Evolutionary conservation across 2,329 filamentous ascomycete species (phyloP).

Genomic region (Neonectria coccinea): DNA sequence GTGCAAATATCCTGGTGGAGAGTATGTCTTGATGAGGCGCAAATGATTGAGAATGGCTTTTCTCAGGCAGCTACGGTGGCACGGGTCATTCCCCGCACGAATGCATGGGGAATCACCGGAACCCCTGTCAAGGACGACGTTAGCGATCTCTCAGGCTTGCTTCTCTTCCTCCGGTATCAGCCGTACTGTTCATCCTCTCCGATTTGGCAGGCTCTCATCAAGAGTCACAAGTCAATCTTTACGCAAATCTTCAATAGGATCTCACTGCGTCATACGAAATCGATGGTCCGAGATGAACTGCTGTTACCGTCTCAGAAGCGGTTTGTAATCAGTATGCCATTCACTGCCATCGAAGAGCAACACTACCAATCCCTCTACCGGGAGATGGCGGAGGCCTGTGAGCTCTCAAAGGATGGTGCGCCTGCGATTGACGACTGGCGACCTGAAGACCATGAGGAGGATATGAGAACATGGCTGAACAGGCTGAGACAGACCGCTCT

Average conservation of each 20-base stretch:
- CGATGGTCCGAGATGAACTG: constrained; percentile 81
- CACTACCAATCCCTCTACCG: constrained; percentile 83
- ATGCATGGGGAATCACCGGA: constrained; percentile 90
- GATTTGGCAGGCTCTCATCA: constrained; percentile 76
- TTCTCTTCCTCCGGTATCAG: constrained; percentile 83
- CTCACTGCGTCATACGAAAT: constrained; percentile 87
- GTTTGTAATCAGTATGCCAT: constrained; percentile 88
- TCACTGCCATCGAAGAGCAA: constrained; percentile 91
- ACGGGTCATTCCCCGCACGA: constrained; percentile 81
- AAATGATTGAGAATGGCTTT: constrained; percentile 93
- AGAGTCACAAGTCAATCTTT: constrained; percentile 72
- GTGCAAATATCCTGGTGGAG: constrained; percentile 90
- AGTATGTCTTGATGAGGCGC: constrained; percentile 81
- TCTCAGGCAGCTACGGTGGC: constrained; percentile 86
- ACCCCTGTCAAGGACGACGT: constrained; percentile 88
- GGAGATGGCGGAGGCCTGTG: constrained; percentile 78
- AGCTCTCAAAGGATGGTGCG: constrained; percentile 71
- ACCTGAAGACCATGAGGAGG: constrained; percentile 71
- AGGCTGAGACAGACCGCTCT: constrained; percentile 84
- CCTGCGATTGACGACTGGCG: constrained; percentile 74
- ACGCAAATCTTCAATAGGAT: constrained; percentile 76
- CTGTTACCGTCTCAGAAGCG: constrained; percentile 84
- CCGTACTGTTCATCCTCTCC: constrained; percentile 75
- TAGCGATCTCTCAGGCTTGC: constrained; percentile 80
- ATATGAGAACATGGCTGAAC: constrained; percentile 84